phyloP scores from a whole-genome alignment of 1,139 yeast genomes.

The Blastobotrys ciferrii region DNA sequence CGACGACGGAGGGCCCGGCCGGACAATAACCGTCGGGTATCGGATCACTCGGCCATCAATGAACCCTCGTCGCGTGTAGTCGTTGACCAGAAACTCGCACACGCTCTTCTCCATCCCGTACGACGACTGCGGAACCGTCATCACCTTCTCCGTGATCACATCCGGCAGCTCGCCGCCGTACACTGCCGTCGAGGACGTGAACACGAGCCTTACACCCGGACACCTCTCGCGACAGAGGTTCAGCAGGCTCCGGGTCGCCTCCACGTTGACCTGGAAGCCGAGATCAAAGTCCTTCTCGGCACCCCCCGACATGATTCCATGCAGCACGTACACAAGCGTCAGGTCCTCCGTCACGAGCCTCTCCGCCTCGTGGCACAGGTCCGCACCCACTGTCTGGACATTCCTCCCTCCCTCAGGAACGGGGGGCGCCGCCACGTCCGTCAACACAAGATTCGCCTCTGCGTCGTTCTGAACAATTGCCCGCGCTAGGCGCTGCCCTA shows the following conservation, averaged over 20 bases:
- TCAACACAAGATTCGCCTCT: slow-evolving; percentile 20
- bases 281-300: slow-evolving; percentile 29
- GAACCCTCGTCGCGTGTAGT: slow-evolving; percentile 27
- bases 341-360: slow-evolving; percentile 20
- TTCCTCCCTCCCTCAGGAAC: slow-evolving; percentile 11
- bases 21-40: slow-evolving; percentile 27
- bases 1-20: slow-evolving; percentile 29
- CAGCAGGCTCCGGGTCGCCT: slow-evolving; percentile 25
- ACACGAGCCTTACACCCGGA: slow-evolving; percentile 22
- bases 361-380: slow-evolving; percentile 17
- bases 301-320: slow-evolving; percentile 32
- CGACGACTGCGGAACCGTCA: slow-evolving; percentile 28
- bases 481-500: slow-evolving; percentile 25
- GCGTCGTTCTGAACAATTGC: slow-evolving; percentile 19
- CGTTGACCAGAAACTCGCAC: slow-evolving; percentile 26
- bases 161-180: slow-evolving; percentile 27
- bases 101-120: slow-evolving; percentile 28
- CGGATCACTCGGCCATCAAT: slow-evolving; percentile 27
- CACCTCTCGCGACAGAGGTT: slow-evolving; percentile 20
- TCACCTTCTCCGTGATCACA: slow-evolving; percentile 22
- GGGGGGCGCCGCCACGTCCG: slow-evolving; percentile 25
- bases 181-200: slow-evolving; percentile 27
- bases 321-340: slow-evolving; percentile 25
- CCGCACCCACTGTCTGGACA: slow-evolving; percentile 21
- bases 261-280: slow-evolving; percentile 28